These are phyloP conservation scores for Dispira simplex DNA, from an alignment of 192 early-diverging fungal species.

Conservation along the genomic window DNA sequence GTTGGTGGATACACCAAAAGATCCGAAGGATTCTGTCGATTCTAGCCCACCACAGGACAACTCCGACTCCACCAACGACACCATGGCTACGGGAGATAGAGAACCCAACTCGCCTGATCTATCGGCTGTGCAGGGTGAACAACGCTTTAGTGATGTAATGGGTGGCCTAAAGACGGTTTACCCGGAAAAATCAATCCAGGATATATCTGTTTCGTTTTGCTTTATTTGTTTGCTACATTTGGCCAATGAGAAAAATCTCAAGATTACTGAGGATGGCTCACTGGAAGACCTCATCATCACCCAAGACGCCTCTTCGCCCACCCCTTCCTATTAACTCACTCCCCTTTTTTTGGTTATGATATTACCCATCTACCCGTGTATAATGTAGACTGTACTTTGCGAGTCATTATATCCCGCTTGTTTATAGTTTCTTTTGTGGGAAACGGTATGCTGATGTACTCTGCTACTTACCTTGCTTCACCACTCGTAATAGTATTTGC, in stretches of 20 bases:
- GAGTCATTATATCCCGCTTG: neutral
- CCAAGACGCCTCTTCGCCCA: slow-evolving; percentile 17
- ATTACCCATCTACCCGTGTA: neutral
- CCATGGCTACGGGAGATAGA: slow-evolving; percentile 8
- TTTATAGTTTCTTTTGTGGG: neutral
- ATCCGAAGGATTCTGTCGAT: slow-evolving; percentile 15
- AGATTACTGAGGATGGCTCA: slow-evolving; percentile 32
- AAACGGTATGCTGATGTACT: neutral
- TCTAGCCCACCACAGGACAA: slow-evolving; percentile 8
- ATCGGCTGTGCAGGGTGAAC: slow-evolving; percentile 32
- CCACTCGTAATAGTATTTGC: no score
- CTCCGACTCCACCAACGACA: slow-evolving; percentile 9
- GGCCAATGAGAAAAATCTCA: slow-evolving; percentile 82
- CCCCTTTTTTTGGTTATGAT: no score
- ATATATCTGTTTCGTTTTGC: slow-evolving; percentile 93
- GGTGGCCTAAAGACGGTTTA: slow-evolving; percentile 58
- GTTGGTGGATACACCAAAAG: slow-evolving; percentile 19
- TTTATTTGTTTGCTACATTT: slow-evolving; percentile 95
- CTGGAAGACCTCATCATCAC: slow-evolving; percentile 30
- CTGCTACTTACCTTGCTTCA: no score
- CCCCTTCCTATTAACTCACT: neutral
- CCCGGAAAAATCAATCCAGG: slow-evolving; percentile 56
- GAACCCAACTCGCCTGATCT: neutral
- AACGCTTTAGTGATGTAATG: slow-evolving; percentile 62
- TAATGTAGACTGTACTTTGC: neutral